A percentile compares a stretch with the other conserved stretches of the same genome.
Evolutionary conservation across 179 eudicot genomes (phyloP).

Genomic region (Camellia oleifera): DNA sequence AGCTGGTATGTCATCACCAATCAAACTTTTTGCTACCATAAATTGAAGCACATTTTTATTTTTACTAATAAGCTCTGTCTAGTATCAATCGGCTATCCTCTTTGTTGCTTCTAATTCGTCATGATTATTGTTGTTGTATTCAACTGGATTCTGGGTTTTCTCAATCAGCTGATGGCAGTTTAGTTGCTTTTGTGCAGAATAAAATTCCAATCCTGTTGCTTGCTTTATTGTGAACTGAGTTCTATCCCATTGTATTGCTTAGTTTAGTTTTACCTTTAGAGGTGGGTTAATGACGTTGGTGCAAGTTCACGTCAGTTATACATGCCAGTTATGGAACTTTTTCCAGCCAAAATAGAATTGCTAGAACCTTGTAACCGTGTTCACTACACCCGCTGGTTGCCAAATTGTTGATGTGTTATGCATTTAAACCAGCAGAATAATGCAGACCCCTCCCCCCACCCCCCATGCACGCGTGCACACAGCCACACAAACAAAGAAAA

Average conservation of each 20-base stretch:
- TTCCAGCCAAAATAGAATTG: neutral
- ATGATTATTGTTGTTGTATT: neutral
- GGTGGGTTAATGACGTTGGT: neutral
- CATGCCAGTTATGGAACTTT: neutral
- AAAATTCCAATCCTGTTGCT: neutral
- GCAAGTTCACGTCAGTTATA: neutral
- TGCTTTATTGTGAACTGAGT: neutral
- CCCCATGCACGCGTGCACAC: neutral
- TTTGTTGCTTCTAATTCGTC: neutral
- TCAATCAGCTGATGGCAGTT: neutral
- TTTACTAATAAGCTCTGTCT: neutral
- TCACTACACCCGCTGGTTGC: neutral
- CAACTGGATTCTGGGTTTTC: neutral
- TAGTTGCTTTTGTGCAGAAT: neutral
- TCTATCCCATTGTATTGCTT: neutral
- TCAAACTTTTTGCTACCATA: neutral
- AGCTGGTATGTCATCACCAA: slow-evolving; percentile 44
- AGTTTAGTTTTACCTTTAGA: neutral
- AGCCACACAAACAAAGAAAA: neutral
- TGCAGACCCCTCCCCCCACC: neutral
- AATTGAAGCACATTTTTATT: neutral
- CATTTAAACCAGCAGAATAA: neutral
- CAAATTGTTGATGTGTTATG: neutral
- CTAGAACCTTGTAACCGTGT: neutral
- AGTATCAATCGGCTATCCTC: neutral